phyloP scores from a whole-genome alignment of 75 land plant genomes.

The Selaginella moellendorffii region DNA sequence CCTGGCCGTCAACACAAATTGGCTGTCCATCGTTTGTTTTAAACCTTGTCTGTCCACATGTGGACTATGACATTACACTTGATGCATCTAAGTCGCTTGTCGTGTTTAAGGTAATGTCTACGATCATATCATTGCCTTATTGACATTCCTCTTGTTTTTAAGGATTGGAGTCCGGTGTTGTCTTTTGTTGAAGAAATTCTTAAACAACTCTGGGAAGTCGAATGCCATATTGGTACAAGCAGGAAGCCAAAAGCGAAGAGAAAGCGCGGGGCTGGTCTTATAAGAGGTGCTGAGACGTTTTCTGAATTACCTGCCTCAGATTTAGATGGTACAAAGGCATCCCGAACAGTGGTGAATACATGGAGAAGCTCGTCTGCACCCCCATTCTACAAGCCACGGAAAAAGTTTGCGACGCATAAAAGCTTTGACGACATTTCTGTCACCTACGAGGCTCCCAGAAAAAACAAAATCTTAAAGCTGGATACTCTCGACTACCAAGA shows the following conservation, averaged over 20 bases:
- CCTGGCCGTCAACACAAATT: constrained; percentile 16
- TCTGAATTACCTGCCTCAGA: background rate
- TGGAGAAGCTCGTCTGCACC: constrained; percentile 61
- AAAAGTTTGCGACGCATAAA: constrained; percentile 16
- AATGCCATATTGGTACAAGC: background rate
- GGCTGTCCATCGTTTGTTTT: constrained; percentile 46
- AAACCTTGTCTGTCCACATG: constrained; percentile 50
- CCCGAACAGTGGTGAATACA: background rate
- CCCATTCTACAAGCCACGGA: constrained; percentile 34
- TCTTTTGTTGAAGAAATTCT: constrained; percentile 47
- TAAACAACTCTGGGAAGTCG: constrained; percentile 31
- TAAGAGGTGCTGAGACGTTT: no score
- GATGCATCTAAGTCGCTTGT: constrained; percentile 67
- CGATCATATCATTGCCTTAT: background rate
- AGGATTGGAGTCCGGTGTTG: constrained; percentile 70
- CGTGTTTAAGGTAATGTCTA: constrained; percentile 66
- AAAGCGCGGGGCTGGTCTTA: background rate
- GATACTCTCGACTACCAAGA: no score
- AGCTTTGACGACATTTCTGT: constrained; percentile 16
- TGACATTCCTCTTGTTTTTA: background rate
- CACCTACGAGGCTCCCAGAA: no score
- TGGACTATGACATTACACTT: constrained; percentile 62
- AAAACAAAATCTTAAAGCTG: no score
- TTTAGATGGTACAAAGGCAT: background rate
- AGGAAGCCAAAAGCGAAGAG: constrained; percentile 4